Evolutionary conservation across 176 grass and related monocot genomes (phyloP), one percentile per base, ranked within the genome.

Genomic region (Paspalum notatum): DNA sequence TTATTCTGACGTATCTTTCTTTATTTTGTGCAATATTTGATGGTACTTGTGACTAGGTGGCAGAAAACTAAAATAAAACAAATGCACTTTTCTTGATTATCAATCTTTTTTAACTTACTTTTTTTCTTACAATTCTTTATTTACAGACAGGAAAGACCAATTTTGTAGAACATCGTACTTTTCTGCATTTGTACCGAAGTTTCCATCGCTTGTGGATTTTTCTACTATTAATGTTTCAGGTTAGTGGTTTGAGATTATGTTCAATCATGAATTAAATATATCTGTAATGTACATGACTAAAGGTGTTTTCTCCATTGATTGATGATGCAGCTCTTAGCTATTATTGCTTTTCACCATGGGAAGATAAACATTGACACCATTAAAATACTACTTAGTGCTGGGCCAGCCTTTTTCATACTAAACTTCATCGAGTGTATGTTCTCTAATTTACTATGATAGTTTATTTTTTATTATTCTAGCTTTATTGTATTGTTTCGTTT

Each of bases 141-240:
- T 62, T 84, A 66, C 90, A 98, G 95, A 98, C 88, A 16, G 92
- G 92, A 63, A 98, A 98, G 84, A 95, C 87, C 68, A 90, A 91
- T 74, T 98, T 98, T 84, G 92, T 98, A 74, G 95, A 98, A 85
- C 95, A 98, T 86, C 95, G 95, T 18, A 98, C 92, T 26, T 98
- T 91, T 89, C 84, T 98, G 71, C 95, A 98, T 40, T 51, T 98
- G 67, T 98, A 95, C 82, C 80, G 88, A 16, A 98, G 95, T 89
- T 98, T 98, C 78, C 95, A 98, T 75, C 95, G 95, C 17, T 81
- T 98, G n/a, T 98, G 95, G 95, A 91, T 98, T 95, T 98, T 98
- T 77, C 83, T 98, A 72, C 26, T 98, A 51, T 81, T 98, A 82
- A 98, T 98, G 95, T 98, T 95, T 78, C 95, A 94, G 90, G 95